A percentile compares a stretch with the other conserved stretches of the same genome.
Evolutionary conservation across 129 eudicot species (phyloP).

Genomic region (Flaveria ramosissima): DNA sequence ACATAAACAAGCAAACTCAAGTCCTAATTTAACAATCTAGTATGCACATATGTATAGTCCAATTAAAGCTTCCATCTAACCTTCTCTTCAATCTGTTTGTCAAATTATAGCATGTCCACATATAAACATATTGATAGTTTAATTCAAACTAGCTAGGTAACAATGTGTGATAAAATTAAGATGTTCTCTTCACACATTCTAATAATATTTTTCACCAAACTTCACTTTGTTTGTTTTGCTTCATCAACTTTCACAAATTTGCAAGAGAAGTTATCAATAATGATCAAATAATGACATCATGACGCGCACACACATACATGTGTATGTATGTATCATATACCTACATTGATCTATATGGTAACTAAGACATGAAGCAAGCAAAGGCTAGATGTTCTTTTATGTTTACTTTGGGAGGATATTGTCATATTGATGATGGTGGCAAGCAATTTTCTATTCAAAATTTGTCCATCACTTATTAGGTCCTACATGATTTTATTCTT

Average conservation of each 20-base stretch:
- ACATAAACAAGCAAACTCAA: neutral
- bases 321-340: constrained; percentile 22
- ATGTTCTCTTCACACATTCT: neutral
- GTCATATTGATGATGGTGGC: constrained; percentile 26
- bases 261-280: neutral
- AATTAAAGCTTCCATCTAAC: neutral
- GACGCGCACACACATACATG: neutral
- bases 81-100: neutral
- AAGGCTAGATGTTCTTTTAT: constrained; percentile 26
- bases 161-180: neutral
- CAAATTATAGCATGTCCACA: neutral
- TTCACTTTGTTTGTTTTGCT: neutral
- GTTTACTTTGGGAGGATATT: constrained; percentile 19
- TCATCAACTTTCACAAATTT: neutral
- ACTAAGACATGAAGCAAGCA: constrained; percentile 34
- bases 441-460: constrained; percentile 32
- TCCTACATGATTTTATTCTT: constrained; percentile 35
- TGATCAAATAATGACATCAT: neutral
- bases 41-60: neutral
- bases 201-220: constrained; percentile 1
- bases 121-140: neutral
- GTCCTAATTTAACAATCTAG: neutral
- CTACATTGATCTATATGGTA: constrained; percentile 35
- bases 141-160: neutral
- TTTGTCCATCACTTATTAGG: constrained; percentile 28